Conservation (phyloP, 192 early-diverging fungal species). For the Coemansia sp. region DNA sequence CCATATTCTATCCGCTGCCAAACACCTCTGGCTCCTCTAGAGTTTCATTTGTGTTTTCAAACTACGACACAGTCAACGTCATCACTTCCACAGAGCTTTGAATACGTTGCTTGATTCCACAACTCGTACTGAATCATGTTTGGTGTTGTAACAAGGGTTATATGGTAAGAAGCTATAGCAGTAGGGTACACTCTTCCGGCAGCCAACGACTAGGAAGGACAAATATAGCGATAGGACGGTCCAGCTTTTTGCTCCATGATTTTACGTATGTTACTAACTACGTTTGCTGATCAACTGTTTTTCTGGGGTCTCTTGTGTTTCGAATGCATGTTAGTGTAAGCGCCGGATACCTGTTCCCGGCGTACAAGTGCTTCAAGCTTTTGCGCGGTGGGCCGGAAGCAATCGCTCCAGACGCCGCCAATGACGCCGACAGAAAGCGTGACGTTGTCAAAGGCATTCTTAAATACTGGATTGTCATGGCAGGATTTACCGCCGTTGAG, state of each 20-base stretch:
- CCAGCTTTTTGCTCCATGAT: too few relatives aligned
- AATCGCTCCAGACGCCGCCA: slow-evolving; percentile 18
- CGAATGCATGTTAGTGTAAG: slow-evolving; percentile 28
- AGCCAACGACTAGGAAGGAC: neutral
- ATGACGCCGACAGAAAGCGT: slow-evolving; percentile 12
- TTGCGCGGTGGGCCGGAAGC: slow-evolving; percentile 47
- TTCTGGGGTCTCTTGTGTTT: neutral
- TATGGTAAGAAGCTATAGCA: slow-evolving; percentile 45
- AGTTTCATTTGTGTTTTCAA: neutral
- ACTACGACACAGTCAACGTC: neutral
- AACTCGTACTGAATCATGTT: slow-evolving; percentile 23
- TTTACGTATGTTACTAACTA: neutral
- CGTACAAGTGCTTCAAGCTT: slow-evolving; percentile 55
- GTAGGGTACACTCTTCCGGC: neutral
- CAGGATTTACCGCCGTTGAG: slow-evolving; percentile 50
- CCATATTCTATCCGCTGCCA: neutral
- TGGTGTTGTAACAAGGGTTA: slow-evolving; percentile 38
- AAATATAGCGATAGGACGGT: too few relatives aligned
- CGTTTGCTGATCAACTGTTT: neutral
- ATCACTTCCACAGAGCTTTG: neutral
- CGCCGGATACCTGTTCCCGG: slow-evolving; percentile 44
- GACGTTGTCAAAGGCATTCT: slow-evolving; percentile 50
- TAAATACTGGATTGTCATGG: slow-evolving; percentile 58
- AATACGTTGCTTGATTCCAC: neutral
- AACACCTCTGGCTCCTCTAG: neutral